phyloP scores from a whole-genome alignment of 371 early-diverging fungal species.

The Paramicrosporidium saccamoebae region DNA sequence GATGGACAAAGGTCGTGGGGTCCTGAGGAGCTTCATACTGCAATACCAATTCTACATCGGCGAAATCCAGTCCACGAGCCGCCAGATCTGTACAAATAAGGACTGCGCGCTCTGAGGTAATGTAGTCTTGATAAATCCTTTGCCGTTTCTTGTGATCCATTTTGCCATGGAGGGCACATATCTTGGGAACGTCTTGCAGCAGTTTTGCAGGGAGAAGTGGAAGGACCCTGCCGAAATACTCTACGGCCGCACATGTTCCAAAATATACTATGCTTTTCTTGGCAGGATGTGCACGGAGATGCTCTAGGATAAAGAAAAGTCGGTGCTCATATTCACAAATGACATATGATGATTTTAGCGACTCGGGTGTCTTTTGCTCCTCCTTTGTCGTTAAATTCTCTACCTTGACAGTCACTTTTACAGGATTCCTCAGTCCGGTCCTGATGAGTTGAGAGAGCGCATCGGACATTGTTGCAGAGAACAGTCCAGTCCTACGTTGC shows the following conservation, averaged over 20 bases:
- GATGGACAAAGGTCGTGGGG: constrained; percentile 76
- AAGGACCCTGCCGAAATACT: constrained; percentile 47
- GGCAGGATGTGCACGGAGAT: constrained; percentile 12
- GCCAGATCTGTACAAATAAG: constrained; percentile 90
- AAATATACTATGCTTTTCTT: constrained; percentile 76
- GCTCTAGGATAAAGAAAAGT: constrained; percentile 25
- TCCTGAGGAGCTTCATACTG: constrained; percentile 90
- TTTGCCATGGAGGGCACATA: constrained; percentile 65
- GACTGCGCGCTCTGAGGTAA: constrained; percentile 17
- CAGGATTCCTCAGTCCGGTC: constrained; percentile 71
- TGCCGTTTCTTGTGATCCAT: constrained; percentile 55
- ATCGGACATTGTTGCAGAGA: constrained; percentile 92
- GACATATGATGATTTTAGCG: no score
- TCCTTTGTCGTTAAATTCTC: constrained; percentile 12
- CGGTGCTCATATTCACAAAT: constrained; percentile 39
- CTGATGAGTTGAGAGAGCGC: constrained; percentile 43
- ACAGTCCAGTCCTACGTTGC: constrained; percentile 80
- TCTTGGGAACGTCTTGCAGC: constrained; percentile 12
- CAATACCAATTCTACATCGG: constrained; percentile 77
- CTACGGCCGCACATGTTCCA: constrained; percentile 68
- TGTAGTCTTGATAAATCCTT: constrained; percentile 19
- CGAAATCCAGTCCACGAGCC: constrained; percentile 88
- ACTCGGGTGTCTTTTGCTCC: constrained; percentile 24
- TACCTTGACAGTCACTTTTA: constrained; percentile 47
- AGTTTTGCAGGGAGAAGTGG: constrained; percentile 5